Base-by-base conservation (phyloP, 768 basidiomycete genomes). In the Saitozyma podzolica region DNA sequence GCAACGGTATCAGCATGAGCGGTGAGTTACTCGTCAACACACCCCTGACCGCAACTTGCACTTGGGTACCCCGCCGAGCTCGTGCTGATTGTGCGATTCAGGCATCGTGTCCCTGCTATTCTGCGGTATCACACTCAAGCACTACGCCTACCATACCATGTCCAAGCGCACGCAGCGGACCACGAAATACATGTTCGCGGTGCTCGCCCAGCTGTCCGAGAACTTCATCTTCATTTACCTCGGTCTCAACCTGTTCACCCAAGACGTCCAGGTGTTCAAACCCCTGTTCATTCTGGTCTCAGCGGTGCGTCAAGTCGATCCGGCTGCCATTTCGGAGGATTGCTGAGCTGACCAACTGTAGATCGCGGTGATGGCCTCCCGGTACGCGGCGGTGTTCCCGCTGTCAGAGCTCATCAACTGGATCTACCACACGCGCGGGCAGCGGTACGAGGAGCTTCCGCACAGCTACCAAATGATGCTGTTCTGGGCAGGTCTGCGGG, bases 121-220 rank as follows among this genome's bases (percentile, higher is more conserved):
- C 83, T 98, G 95, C 77, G 95, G 96, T 63, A 96, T 99, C 78
- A 99, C 96, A 4, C 85, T 99, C 70, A 99, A 99, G 80, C 96
- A 99, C 77, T 98, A 99, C 75, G 96, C 95, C n/a, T 98, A 96
- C 77, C 96, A 97, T 82, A 98, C 93, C 56, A 99, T 99, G 96
- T 95, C 92, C 9, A 87, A 86, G 37, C 86, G 91, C 57, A 97
- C 96, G 0, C 96, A 98, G 76, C 86, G 90, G 50, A 89, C 93
- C 11, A 91, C 88, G 39, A 94, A 95, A 80, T 96, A 94, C 83
- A 91, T 97, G 62, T 99, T 98, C 81, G 87, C 88, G 9, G 91
- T 90, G 0, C 88, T 97, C 54, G 92, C 96, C 0, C 90, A 93
- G 74, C 86, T 99, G 39, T 91, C 91, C 37, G 96, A 99, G 82